Percentiles rank a stretch among this genome's conserved stretches.
Conservation (phyloP, 2,329 filamentous ascomycete genomes). For the Thelonectria blattea region DNA sequence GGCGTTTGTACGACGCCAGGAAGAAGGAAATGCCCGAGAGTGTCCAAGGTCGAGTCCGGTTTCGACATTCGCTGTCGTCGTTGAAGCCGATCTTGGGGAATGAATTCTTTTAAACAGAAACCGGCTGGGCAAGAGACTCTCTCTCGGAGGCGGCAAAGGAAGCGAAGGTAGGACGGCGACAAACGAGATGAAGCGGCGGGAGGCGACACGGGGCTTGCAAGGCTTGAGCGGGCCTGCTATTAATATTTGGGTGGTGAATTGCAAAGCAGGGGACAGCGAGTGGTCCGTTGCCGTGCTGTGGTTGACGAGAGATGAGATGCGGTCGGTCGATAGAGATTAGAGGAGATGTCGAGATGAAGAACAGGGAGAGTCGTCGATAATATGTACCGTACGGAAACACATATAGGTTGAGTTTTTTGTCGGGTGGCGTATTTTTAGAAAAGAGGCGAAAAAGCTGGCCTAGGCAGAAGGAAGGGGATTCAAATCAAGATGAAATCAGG, state of each 20-base stretch:
- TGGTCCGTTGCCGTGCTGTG: slow-evolving; percentile 3
- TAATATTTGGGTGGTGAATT: slow-evolving; percentile 6
- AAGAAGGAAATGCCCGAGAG: slow-evolving; percentile 2
- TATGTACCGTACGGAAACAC: not conserved
- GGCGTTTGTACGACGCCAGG: slow-evolving; percentile 9
- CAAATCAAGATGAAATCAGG: not conserved
- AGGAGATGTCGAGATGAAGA: not conserved
- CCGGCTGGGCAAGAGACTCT: slow-evolving; percentile 7
- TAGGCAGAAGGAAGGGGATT: slow-evolving; percentile 1
- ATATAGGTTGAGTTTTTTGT: not conserved
- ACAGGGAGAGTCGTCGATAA: not conserved
- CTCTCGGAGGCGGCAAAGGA: slow-evolving; percentile 25
- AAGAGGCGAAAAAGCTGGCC: not conserved
- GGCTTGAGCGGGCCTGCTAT: slow-evolving; percentile 22
- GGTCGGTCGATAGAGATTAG: not conserved
- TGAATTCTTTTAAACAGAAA: not conserved
- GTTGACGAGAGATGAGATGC: slow-evolving; percentile 6
- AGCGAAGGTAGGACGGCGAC: slow-evolving; percentile 22
- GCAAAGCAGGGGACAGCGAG: slow-evolving; percentile 10
- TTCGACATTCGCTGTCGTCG: not conserved
- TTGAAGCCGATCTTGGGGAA: not conserved
- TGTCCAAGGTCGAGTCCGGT: not conserved
- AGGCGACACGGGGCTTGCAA: slow-evolving; percentile 25
- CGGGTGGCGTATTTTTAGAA: slow-evolving; percentile 11
- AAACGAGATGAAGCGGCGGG: slow-evolving; percentile 29